A percentile compares a stretch with the other conserved stretches of the same genome.
These are phyloP conservation scores for Nakataea oryzae DNA, from an alignment of 2,329 filamentous ascomycete genomes.

Conservation along the genomic window DNA sequence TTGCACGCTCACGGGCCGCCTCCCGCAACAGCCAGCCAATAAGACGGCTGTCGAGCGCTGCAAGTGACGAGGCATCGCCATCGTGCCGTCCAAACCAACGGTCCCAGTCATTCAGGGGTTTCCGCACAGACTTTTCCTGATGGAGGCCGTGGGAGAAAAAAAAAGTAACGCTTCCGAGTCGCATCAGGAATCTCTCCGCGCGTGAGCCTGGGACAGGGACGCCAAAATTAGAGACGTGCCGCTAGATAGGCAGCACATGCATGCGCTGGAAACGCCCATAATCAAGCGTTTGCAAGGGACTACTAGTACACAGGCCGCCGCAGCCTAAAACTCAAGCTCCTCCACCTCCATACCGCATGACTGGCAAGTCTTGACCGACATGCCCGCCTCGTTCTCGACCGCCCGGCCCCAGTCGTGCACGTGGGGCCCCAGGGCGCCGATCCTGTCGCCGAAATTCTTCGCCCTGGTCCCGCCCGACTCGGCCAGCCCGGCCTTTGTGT, in stretches of 20 bases:
- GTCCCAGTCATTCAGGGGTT: not conserved
- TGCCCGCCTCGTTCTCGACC: conserved; percentile 59
- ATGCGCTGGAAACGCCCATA: not conserved
- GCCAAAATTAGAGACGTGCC: not conserved
- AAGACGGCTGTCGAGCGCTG: not conserved
- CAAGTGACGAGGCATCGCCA: not conserved
- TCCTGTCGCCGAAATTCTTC: conserved; percentile 64
- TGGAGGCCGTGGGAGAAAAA: no score
- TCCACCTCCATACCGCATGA: conserved; percentile 73
- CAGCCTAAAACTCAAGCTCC: conserved; percentile 56
- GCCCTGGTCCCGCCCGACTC: conserved; percentile 27
- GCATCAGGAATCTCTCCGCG: no score
- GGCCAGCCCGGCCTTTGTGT: conserved; percentile 37
- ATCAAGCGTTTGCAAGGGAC: no score
- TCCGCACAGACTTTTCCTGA: not conserved
- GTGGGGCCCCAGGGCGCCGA: conserved; percentile 61
- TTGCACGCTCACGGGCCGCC: not conserved
- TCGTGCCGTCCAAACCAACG: not conserved
- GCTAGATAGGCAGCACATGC: no score
- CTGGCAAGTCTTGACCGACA: conserved; percentile 70
- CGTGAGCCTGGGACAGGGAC: not conserved
- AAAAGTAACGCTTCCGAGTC: not conserved
- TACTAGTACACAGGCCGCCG: no score
- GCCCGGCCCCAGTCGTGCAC: conserved; percentile 78
- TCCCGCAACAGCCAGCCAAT: not conserved